Base-by-base conservation (phyloP, 2,329 filamentous ascomycete genomes). In the Fusarium newnesense region DNA sequence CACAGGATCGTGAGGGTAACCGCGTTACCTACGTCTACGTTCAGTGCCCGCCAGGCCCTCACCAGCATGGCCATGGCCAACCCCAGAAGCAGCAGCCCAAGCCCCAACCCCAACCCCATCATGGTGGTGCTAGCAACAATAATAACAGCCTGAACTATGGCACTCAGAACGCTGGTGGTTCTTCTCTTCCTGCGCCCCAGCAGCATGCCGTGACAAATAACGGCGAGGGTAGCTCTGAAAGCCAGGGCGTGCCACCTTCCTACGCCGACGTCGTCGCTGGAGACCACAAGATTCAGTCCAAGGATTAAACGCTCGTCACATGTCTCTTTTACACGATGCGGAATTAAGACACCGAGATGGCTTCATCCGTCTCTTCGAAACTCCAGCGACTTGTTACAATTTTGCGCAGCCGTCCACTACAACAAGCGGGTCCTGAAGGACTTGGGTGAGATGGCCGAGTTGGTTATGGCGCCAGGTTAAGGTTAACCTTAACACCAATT, bases 211-310 rank as follows among this genome's bases (percentile, higher is more conserved):
- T 82, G 70, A 77, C 76, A 24, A 77, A 80, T 58, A 79, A 81
- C 28, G 85, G 84, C 70, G 83, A 85, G 78, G 82, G 86, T 11
- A 77, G 80, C 50, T 79, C 80, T 15, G 75, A 78, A 73, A 82
- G 83, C 70, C 79, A 85, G 54, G 84, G 84, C 18, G 86, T 89
- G 42, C 95, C 96, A 46, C 96, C 96, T 8, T 94, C 92, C 19
- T 98, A 98, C 82, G 93, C 93, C 21, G 94, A 98, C 83, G 96
- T 94, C 53, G 92, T 98, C 67, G 92, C 92, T 78, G 95, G 94
- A 2, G 96, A 98, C 80, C 85, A 98, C 83, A 98, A 98, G 88
- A 87, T 98, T 57, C 96, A 98, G 87, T 77, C 80, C 15, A 74
- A 74, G 26, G 77, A 80, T 9, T 82, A 81, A 63, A 66, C 26